A percentile compares a stretch with the other conserved stretches of the same genome.
These are phyloP conservation scores for Pelagophyceae sp. DNA, from an alignment of 352 stramenopile genomes.

Conservation along the genomic window DNA sequence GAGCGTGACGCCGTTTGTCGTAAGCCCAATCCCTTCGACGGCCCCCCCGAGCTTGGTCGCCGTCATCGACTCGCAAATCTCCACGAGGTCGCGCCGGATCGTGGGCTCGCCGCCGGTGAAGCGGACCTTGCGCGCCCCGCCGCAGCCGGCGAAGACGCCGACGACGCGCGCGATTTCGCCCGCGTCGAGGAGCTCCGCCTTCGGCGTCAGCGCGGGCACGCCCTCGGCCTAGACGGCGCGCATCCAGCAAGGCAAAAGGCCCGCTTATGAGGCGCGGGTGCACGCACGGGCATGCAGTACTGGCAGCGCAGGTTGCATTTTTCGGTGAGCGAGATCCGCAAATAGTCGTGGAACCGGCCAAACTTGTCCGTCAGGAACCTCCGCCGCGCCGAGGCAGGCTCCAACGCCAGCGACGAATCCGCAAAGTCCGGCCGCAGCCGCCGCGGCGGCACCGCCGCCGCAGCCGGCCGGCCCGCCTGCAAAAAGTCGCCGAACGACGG, in stretches of 20 bases:
- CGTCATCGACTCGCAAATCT: slow-evolving; percentile 42
- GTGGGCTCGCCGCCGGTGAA: slow-evolving; percentile 87
- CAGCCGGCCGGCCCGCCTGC: neutral
- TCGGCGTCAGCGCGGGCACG: slow-evolving; percentile 10
- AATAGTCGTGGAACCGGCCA: slow-evolving; percentile 78
- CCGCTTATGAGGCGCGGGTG: slow-evolving; percentile 66
- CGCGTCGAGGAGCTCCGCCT: slow-evolving; percentile 63
- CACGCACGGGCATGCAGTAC: slow-evolving; percentile 93
- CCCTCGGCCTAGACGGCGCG: slow-evolving; percentile 5
- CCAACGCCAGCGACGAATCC: neutral
- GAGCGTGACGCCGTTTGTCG: slow-evolving; percentile 90
- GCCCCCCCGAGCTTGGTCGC: slow-evolving; percentile 51
- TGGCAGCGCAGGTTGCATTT: slow-evolving; percentile 89
- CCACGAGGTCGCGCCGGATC: slow-evolving; percentile 53
- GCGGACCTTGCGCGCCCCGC: slow-evolving; percentile 77
- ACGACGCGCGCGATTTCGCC: slow-evolving; percentile 79
- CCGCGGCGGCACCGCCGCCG: neutral
- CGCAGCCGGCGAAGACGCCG: slow-evolving; percentile 68
- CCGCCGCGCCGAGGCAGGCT: neutral
- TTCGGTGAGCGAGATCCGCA: slow-evolving; percentile 88
- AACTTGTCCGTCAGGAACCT: slow-evolving; percentile 62
- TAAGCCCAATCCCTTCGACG: slow-evolving; percentile 67
- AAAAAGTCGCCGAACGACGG: slow-evolving; percentile 10
- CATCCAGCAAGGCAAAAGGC: no score
- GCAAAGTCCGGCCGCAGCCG: neutral